Percentiles rank a stretch among this genome's conserved stretches.
phyloP scores from a whole-genome alignment of 2,329 filamentous ascomycete genomes.

The Orbilia ellipsospora region DNA sequence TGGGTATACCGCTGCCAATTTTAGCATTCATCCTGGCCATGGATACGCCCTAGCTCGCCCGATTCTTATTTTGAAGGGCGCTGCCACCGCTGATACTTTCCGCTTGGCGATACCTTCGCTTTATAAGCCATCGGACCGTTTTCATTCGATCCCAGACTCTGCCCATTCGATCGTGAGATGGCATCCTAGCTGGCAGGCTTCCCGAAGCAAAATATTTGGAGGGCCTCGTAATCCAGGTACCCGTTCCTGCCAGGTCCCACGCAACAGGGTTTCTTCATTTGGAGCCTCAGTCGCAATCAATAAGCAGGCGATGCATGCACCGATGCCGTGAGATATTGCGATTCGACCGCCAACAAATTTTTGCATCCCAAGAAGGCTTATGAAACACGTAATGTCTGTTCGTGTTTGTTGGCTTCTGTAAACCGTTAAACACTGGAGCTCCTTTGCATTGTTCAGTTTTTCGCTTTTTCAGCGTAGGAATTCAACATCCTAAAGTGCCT shows the following conservation, averaged over 20 bases:
- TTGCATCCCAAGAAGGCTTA: not conserved
- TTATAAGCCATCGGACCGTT: not conserved
- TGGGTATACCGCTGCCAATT: not conserved
- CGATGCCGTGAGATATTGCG: constrained; percentile 13
- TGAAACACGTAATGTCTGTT: constrained; percentile 18
- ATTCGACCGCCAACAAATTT: not conserved
- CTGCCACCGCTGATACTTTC: constrained; percentile 19
- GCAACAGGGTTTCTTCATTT: constrained; percentile 16
- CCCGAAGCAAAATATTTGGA: not conserved
- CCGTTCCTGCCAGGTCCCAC: constrained; percentile 21
- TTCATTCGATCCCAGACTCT: not conserved
- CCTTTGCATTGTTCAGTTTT: not conserved
- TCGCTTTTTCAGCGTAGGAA: not conserved
- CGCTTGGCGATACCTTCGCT: not conserved
- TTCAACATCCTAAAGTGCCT: not conserved
- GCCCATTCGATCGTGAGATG: not conserved
- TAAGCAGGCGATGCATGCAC: constrained; percentile 20
- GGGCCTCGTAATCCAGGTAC: constrained; percentile 44
- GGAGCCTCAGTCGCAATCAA: constrained; percentile 28
- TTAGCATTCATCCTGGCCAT: not conserved
- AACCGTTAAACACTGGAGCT: constrained; percentile 8
- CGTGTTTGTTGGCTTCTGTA: not conserved
- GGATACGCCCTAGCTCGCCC: not conserved
- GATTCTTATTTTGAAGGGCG: constrained; percentile 5
- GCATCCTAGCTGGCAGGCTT: not conserved